Evolutionary conservation across 2,329 filamentous ascomycete genomes (phyloP), one percentile per base, ranked within the genome.

Genomic region (Arthrobotrys musiformis): DNA sequence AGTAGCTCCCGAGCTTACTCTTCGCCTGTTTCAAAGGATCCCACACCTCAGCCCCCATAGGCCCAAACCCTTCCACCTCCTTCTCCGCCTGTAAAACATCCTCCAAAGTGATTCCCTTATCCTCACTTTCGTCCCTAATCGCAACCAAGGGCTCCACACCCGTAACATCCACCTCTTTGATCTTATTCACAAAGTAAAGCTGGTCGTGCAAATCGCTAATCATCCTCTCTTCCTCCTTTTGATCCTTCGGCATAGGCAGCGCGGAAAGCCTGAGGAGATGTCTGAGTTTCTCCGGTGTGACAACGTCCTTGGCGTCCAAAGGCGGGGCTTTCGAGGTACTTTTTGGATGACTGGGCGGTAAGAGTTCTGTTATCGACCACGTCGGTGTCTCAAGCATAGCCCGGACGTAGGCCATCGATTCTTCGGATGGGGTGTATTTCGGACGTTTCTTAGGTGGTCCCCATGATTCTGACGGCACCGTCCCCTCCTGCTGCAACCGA

Each of bases 221-320:
- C 89, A 97, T 93, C 26, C 86, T 84, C 0, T 85, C 81, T 82
- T 97, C 91, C 80, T 93, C 90, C 62, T 86, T 86, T 1, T 85
- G 79, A 1, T 86, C 86, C 17, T 86, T 84, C 0, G 94, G 93
- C 0, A 87, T 87, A 0, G 94, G 93, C 0, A 99, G 90, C 13
- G 94, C 94, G 2, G 94, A 97, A 42, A 98, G 90, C 17, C 92
- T 92, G 37, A 97, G 90, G 8, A 98, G 89, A 83, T 97, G 94
- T 80, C 89, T 89, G 0, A 98, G 88, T 82, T 93, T 90, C 50
- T 88, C 82, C 0, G 89, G 85, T 0, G 91, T 90, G 78, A 96
- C 70, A 83, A 83, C 60, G 86, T 82, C 81, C 82, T 66, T 79
- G 54, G 62, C 81, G 40, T 17, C 82, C 77, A 75, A 82, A 42